These are phyloP conservation scores for Boletus pseudo-olivaceus DNA, from an alignment of 768 basidiomycete genomes.

Conservation along the genomic window DNA sequence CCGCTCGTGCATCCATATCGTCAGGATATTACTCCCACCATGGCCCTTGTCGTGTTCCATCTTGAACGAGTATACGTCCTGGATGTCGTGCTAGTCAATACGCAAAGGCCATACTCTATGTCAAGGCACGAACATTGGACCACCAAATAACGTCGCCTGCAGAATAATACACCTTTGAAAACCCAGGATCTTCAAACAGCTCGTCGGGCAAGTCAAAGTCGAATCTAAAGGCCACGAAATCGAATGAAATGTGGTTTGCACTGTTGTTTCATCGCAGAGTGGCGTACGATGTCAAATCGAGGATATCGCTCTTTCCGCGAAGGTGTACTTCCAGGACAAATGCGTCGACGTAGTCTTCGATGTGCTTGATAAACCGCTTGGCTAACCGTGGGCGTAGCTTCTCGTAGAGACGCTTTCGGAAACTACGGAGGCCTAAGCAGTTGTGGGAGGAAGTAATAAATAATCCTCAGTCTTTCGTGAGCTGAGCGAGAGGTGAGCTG, in stretches of 20 bases:
- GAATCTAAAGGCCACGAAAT: conserved; percentile 57
- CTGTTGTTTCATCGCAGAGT: conserved; percentile 66
- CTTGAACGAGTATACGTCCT: conserved; percentile 74
- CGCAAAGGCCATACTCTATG: background rate
- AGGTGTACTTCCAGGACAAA: conserved; percentile 61
- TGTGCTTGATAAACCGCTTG: conserved; percentile 48
- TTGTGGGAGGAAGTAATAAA: background rate
- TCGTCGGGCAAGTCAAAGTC: conserved; percentile 62
- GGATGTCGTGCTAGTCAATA: conserved; percentile 6
- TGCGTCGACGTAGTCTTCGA: conserved; percentile 53
- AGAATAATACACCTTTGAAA: conserved; percentile 53
- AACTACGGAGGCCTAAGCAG: conserved; percentile 38
- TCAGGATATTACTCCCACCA: conserved; percentile 64
- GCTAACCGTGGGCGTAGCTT: conserved; percentile 40
- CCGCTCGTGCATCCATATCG: conserved; percentile 60
- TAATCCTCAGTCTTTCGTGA: conserved; percentile 55
- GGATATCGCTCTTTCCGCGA: conserved; percentile 54
- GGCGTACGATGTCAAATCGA: conserved; percentile 51
- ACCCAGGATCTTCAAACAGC: conserved; percentile 52
- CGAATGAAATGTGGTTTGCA: conserved; percentile 61
- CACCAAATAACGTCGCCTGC: conserved; percentile 66
- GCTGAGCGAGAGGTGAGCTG: conserved; percentile 51
- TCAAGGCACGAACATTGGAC: conserved; percentile 53
- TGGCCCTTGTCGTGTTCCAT: conserved; percentile 68
- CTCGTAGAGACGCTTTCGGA: conserved; percentile 44